Percentiles rank a stretch among this genome's conserved stretches.
phyloP scores from a whole-genome alignment of 2,329 filamentous ascomycete species.

The Pseudogymnoascus sp. region DNA sequence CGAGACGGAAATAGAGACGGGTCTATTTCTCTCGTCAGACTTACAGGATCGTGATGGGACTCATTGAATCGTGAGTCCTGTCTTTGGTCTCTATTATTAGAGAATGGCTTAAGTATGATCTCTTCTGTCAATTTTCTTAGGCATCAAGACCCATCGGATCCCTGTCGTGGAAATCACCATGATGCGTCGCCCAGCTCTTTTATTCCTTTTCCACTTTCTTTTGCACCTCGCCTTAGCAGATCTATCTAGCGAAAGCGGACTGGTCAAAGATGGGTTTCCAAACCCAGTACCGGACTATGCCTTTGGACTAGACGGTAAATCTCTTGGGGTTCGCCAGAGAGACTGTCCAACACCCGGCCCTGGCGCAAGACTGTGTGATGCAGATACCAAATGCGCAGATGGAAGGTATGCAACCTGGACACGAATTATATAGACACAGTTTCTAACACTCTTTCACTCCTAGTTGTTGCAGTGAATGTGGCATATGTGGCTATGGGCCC shows the following conservation, averaged over 20 bases:
- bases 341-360: not conserved
- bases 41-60: not conserved
- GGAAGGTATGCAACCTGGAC: not conserved
- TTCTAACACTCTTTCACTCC: not conserved
- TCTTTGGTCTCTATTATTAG: not conserved
- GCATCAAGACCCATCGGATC: not conserved
- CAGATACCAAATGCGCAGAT: not conserved
- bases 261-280: not conserved
- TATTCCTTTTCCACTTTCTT: not conserved
- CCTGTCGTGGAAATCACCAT: not conserved
- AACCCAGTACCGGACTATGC: not conserved
- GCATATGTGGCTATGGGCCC: slow-evolving; percentile 15
- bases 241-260: not conserved
- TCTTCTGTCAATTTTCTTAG: not conserved
- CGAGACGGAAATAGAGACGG: not conserved
- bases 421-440: not conserved
- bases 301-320: not conserved
- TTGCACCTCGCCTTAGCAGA: not conserved
- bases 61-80: not conserved
- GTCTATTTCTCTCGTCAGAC: not conserved
- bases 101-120: not conserved
- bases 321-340: not conserved
- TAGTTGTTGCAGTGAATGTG: not conserved
- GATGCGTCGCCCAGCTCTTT: not conserved
- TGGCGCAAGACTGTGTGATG: not conserved